Conservation (phyloP, 1,139 yeast species). For the Yamadazyma kanchanaburiensis region DNA sequence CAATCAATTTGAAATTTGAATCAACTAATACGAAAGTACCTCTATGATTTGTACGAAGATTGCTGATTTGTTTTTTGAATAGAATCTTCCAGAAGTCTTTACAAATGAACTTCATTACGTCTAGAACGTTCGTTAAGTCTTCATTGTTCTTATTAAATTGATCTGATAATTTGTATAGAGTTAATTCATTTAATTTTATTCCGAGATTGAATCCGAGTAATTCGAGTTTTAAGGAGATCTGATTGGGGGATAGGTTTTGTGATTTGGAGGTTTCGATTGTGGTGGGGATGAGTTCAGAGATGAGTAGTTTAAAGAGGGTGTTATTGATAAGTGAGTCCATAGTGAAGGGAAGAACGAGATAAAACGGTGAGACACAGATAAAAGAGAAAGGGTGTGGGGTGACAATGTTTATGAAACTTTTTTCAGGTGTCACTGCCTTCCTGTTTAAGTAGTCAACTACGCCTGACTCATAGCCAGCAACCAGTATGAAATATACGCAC, state of each 20-base stretch:
- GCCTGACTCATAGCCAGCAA: no score
- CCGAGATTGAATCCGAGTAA: conserved; percentile 81
- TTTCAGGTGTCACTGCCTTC: no score
- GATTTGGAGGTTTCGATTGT: conserved; percentile 53
- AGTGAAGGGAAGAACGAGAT: no score
- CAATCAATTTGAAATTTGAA: conserved; percentile 54
- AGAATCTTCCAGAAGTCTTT: conserved; percentile 84
- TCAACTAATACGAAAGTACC: conserved; percentile 82
- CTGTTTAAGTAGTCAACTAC: no score
- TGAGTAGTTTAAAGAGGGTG: conserved; percentile 53
- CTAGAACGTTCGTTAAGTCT: conserved; percentile 60
- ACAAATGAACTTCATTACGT: conserved; percentile 87
- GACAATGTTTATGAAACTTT: no score
- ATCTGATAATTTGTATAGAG: conserved; percentile 52
- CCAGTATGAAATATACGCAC: no score
- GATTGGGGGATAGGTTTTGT: conserved; percentile 16
- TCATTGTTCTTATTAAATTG: conserved; percentile 36
- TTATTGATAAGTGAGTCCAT: conserved; percentile 29
- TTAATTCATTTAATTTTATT: conserved; percentile 63
- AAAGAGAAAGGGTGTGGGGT: no score
- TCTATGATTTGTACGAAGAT: conserved; percentile 85
- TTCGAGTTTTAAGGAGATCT: conserved; percentile 57
- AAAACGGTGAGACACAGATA: no score
- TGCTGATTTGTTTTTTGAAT: conserved; percentile 86
- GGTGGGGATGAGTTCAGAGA: conserved; percentile 75